Base-by-base conservation (phyloP, 768 basidiomycete species). In the Imleria badia region DNA sequence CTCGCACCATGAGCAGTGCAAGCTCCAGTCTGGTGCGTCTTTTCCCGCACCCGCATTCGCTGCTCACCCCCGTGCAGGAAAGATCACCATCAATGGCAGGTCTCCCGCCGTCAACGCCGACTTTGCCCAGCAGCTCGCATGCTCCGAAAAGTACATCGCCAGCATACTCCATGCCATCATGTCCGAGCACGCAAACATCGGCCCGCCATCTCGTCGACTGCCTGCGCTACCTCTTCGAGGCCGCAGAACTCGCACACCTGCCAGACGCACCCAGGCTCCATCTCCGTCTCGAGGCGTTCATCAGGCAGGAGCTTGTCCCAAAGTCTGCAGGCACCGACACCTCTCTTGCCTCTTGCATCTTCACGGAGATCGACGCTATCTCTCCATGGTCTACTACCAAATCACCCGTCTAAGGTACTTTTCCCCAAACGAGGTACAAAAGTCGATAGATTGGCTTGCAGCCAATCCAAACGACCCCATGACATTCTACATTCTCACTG, bases 111-210 rank as follows among this genome's bases (percentile, higher is more conserved):
- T 94, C 59, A 92, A 91, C 67, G 70, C 82, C 15, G 88, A 94
- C 65, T 93, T 94, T 70, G 83, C 94, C 0, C 84, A 89, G 65
- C 83, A 91, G 51, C 85, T 97, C 49, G 78, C 82, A 62, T 84
- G 84, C 59, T 95, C 94, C 13, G 94, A 96, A 73, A 83, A 86
- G 61, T 85, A 89, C 70, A 73, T 86, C 48, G 89, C 92, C 5
- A 76, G 77, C 20, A 79, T 92, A 17, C 75, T 92, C 43, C 82
- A 88, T 54, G 72, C 79, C 20, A 77, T 88, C 39, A 85, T 85
- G 73, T 62, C 78, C 1, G 73, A 78, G 54, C 84, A 85, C 62
- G 85, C 89, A 0, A 90, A 91, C 58, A 72, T 87, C 17, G 74
- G 71, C 5, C 73, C 81, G 87, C 33, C 77, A 84, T 50, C 77